Evolutionary conservation across 139 green algal genomes (phyloP).

Genomic region (Coccomyxa sp.): DNA sequence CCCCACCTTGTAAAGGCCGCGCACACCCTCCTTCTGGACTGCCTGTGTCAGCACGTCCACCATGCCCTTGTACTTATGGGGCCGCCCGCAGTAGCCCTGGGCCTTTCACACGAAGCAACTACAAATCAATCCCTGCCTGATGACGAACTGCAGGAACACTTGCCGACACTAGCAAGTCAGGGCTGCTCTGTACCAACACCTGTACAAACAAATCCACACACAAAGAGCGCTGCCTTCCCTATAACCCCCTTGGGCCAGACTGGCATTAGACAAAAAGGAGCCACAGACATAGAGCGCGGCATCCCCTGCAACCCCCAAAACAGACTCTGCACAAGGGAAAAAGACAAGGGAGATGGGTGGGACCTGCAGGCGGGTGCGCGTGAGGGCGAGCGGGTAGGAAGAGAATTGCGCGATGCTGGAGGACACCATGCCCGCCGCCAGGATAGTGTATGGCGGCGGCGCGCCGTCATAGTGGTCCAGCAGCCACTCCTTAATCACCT

Average conservation of each 20-base stretch:
- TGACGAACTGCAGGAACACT: too few relatives aligned
- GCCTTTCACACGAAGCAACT: slow-evolving; percentile 30
- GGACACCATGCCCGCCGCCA: slow-evolving; percentile 75
- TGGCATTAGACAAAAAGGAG: too few relatives aligned
- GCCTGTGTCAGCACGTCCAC: slow-evolving; percentile 70
- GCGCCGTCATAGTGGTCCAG: slow-evolving; percentile 62
- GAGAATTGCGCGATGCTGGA: slow-evolving; percentile 76
- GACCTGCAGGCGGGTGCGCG: slow-evolving; percentile 76
- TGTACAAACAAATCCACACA: too few relatives aligned
- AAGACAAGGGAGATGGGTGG: neutral
- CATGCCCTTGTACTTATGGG: slow-evolving; percentile 77
- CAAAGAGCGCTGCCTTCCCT: too few relatives aligned
- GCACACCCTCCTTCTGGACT: slow-evolving; percentile 58
- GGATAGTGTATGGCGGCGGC: slow-evolving; percentile 60
- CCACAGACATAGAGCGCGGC: too few relatives aligned
- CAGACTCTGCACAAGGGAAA: too few relatives aligned
- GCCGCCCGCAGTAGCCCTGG: slow-evolving; percentile 50
- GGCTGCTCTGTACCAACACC: too few relatives aligned
- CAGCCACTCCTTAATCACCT: slow-evolving; percentile 78
- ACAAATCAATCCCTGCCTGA: too few relatives aligned
- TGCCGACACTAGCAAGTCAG: too few relatives aligned
- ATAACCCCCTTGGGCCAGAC: too few relatives aligned
- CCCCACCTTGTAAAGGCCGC: slow-evolving; percentile 71
- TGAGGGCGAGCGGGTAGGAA: slow-evolving; percentile 80
- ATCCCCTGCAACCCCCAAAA: too few relatives aligned